Conservation (phyloP, 306 rosid species). For the Rosa lucieae region DNA sequence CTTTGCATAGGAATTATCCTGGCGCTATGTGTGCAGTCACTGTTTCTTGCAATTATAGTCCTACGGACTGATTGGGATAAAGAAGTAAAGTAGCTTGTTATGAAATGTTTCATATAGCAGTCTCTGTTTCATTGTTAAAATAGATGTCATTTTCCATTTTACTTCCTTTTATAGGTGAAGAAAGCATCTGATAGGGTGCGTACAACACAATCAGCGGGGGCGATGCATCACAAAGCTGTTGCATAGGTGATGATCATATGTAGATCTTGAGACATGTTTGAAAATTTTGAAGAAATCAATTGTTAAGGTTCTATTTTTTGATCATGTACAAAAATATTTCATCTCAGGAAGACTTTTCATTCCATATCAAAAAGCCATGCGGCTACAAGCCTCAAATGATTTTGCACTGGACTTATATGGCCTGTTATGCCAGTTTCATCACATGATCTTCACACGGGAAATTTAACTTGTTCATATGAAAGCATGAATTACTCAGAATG, state of each 20-base stretch:
- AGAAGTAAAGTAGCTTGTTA: slow-evolving; percentile 18
- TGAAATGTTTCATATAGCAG: neutral
- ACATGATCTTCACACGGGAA: neutral
- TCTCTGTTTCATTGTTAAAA: neutral
- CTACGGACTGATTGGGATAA: slow-evolving; percentile 24
- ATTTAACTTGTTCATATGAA: neutral
- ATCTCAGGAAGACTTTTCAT: neutral
- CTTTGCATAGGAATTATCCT: slow-evolving; percentile 32
- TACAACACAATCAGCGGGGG: neutral
- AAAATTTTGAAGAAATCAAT: neutral
- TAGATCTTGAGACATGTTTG: neutral
- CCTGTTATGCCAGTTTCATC: neutral
- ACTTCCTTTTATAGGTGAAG: slow-evolving; percentile 28
- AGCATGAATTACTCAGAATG: neutral
- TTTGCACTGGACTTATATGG: neutral
- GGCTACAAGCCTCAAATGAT: neutral
- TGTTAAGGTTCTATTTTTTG: neutral
- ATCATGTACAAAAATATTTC: neutral
- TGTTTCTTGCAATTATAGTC: slow-evolving; percentile 15
- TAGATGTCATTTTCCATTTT: slow-evolving; percentile 4
- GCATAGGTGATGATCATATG: neutral
- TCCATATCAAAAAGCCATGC: neutral
- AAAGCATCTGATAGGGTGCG: slow-evolving; percentile 35
- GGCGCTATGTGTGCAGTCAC: slow-evolving; percentile 26
- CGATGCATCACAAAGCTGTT: neutral